Base-by-base conservation (phyloP, 805 yeast species). In the Saturnispora saitoi region DNA sequence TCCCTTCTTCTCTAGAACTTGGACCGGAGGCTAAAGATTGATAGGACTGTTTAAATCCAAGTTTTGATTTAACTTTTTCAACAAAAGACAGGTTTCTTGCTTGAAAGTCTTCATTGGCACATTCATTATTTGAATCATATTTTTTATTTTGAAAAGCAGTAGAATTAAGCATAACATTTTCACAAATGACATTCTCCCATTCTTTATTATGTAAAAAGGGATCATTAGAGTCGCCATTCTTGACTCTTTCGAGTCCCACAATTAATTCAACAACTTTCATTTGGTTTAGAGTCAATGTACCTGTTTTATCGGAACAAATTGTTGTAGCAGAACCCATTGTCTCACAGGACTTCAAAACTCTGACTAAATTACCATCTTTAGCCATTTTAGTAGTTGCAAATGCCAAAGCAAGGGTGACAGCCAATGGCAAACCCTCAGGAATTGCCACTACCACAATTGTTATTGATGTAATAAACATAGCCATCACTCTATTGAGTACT, bases 281-380 rank as follows among this genome's bases (percentile, higher is more conserved):
- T 59, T 73, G 75, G 65, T 93, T 93, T 64, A 89, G 95, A 1
- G 99, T 93, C 49, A 93, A 73, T 11, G 99, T 93, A 51, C 99
- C 99, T 0, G 99, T 93, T 65, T 93, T 91, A 69, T 93, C 99
- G 0, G 97, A 89, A 66, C 99, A 93, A 45, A 93, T 75, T 4
- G 96, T 93, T 12, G 98, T 93, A 2, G 97, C 99, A 42, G 95
- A 88, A 39, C 99, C 99, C 98, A 93, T 91, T 15, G 96, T 93
- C 67, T 93, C 99, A 75, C 99, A 93, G 42, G 95, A 83, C 60
- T 82, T 83, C 56, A 93, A 72, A 9, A 88, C 95, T 58, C 99
- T 80, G n/a, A 93, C 99, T 59, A 93, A 72, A 63, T 91, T 91
- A 54, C 95, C 95, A 64, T 93, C 96, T 64, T 86, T 85, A 19